Evolutionary conservation across 2,329 filamentous ascomycete genomes (phyloP).

Genomic region (Cercospora sp.): DNA sequence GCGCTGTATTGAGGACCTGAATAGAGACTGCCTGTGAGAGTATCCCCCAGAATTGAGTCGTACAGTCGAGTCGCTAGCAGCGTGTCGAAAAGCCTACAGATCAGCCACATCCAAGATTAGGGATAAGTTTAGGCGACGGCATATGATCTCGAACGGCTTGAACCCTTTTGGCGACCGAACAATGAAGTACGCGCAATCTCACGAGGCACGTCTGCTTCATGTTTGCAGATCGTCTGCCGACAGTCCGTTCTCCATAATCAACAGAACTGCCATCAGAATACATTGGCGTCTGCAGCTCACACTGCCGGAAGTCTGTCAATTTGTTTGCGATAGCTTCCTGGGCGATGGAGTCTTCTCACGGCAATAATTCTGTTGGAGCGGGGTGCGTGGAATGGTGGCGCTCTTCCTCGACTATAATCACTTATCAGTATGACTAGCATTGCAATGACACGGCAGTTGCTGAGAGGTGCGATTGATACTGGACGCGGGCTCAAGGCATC

Average conservation of each 20-base stretch:
- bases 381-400: not conserved
- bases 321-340: not conserved
- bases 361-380: not conserved
- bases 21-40: not conserved
- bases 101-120: not conserved
- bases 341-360: not conserved
- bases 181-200: too few relatives aligned
- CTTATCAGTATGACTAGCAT: not conserved
- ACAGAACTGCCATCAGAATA: not conserved
- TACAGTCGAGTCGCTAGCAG: not conserved
- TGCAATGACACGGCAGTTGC: not conserved
- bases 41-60: not conserved
- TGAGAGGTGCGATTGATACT: not conserved
- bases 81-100: not conserved
- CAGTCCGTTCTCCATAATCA: not conserved
- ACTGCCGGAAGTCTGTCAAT: not conserved
- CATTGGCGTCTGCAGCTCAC: not conserved
- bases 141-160: not conserved
- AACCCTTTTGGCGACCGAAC: not conserved
- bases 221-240: not conserved
- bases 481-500: too few relatives aligned
- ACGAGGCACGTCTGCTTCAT: not conserved
- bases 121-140: not conserved
- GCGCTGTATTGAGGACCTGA: too few relatives aligned
- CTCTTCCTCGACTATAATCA: not conserved